A percentile compares a stretch with the other conserved stretches of the same genome.
Conservation (phyloP, 257 asterid genomes). For the Petrea volubilis region DNA sequence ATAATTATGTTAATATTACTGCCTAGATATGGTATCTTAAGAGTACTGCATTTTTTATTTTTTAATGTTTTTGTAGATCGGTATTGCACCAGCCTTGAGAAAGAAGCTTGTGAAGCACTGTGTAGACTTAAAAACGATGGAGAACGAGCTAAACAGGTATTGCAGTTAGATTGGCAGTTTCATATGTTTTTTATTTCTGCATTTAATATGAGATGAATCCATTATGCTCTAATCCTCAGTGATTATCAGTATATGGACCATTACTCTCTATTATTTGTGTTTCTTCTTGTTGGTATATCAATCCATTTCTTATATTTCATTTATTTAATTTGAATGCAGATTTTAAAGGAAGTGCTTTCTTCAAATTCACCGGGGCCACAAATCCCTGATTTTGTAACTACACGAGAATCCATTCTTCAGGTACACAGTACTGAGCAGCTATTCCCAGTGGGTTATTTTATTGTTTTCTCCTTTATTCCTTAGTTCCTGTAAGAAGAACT, state of each 20-base stretch:
- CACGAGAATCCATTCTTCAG: conserved; percentile 87
- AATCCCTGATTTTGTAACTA: conserved; percentile 61
- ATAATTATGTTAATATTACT: neutral
- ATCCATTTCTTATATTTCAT: conserved; percentile 3
- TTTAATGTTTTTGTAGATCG: conserved; percentile 48
- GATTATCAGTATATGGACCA: neutral
- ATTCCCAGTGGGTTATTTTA: neutral
- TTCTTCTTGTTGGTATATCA: conserved; percentile 2
- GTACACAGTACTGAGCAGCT: conserved; percentile 34
- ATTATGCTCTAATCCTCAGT: neutral
- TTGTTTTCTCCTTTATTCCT: neutral
- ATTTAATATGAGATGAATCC: conserved; percentile 11
- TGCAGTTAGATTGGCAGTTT: conserved; percentile 14
- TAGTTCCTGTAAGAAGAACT: no score
- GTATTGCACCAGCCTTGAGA: conserved; percentile 62
- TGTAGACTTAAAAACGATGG: conserved; percentile 69
- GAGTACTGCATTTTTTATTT: conserved; percentile 16
- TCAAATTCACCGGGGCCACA: conserved; percentile 57
- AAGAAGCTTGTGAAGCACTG: conserved; percentile 76
- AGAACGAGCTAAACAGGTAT: conserved; percentile 85
- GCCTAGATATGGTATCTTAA: conserved; percentile 9
- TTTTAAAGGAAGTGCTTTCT: conserved; percentile 71
- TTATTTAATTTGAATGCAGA: conserved; percentile 39
- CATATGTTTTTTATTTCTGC: neutral
- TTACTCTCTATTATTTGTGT: conserved; percentile 5